Evolutionary conservation across 257 asterid species (phyloP), one percentile per base, ranked within the genome.

Genomic region (Primulina eburnea): DNA sequence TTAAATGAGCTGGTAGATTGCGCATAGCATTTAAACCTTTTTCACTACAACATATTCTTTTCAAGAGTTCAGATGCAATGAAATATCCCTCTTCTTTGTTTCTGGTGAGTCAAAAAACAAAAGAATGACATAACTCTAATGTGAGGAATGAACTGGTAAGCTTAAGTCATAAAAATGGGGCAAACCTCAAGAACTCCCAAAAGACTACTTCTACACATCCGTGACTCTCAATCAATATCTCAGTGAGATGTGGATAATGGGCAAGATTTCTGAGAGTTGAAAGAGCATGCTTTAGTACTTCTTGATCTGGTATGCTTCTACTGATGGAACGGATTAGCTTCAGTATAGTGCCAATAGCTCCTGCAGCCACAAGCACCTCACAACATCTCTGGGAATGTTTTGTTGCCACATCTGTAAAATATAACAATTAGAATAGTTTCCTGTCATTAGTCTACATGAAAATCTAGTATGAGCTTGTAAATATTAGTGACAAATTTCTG

Each of bases 301-400:
- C 92, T 52, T 94, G 99, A 81, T 94, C 99, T 1, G 99, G 99
- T 72, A 89, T 82, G 79, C 99, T 94, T 29, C 96, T 82, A 84
- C 97, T 94, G 28, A 94, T 87, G 26, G 99, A 94, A 57, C 86
- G 83, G 62, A 94, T 82, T 67, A 85, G 72, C 83, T 84, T 86
- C 73, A 87, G 81, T 78, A 94, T 75, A 61, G 92, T 86, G 76
- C 76, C 71, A 34, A 94, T 60, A 30, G 97, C 99, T 38, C 99
- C 97, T 57, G 92, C 97, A 62, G 86, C 85, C 20, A 89, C 97
- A 67, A 94, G 97, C 80, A 85, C 96, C 32, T 94, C 95, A 59
- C 99, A 94, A 73, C 99, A 94, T 81, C 74, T 89, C 67, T 82
- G 86, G 68, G 99, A 94, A 76, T 83, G 92, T 76, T 88, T 85